Percentiles rank a stretch among this genome's conserved stretches.
These are phyloP conservation scores for Tetrapisispora fleetii DNA, from an alignment of 805 yeast species.

Conservation along the genomic window DNA sequence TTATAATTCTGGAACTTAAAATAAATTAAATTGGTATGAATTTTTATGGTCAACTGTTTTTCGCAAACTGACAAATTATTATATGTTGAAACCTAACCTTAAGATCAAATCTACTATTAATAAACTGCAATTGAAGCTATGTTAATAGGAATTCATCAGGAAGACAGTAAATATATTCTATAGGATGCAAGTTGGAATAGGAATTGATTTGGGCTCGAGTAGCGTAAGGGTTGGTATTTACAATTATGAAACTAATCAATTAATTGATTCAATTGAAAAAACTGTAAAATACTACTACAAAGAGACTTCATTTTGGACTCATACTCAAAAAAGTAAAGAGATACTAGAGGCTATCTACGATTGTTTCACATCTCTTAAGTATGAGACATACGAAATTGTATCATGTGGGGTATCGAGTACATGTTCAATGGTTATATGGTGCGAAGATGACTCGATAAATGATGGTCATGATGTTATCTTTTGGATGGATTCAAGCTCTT, in stretches of 20 bases:
- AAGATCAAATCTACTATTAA: no score
- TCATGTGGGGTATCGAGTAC: conserved; percentile 44
- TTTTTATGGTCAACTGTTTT: no score
- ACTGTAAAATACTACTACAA: conserved; percentile 12
- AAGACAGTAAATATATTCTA: no score
- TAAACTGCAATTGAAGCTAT: no score
- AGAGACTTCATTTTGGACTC: conserved; percentile 13
- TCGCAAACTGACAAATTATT: no score
- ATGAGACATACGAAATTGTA: conserved; percentile 4
- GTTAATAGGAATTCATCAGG: no score
- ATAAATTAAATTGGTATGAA: no score
- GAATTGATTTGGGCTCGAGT: conserved; percentile 45
- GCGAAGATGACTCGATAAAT: conserved; percentile 1
- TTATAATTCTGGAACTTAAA: no score
- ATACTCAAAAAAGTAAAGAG: conserved; percentile 36
- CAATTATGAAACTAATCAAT: conserved; percentile 10
- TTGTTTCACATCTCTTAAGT: conserved; percentile 14
- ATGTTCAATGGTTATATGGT: conserved; percentile 45
- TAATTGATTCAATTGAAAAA: conserved; percentile 10
- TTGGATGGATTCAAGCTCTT: conserved; percentile 51
- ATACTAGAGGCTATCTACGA: conserved; percentile 28
- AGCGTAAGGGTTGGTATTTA: conserved; percentile 36
- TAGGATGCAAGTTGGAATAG: conserved; percentile 21
- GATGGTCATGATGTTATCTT: conserved; percentile 37
- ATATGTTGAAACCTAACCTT: no score